Evolutionary conservation across 169 alveolate species (phyloP).

Genomic region (Plasmodium chabaudi): DNA sequence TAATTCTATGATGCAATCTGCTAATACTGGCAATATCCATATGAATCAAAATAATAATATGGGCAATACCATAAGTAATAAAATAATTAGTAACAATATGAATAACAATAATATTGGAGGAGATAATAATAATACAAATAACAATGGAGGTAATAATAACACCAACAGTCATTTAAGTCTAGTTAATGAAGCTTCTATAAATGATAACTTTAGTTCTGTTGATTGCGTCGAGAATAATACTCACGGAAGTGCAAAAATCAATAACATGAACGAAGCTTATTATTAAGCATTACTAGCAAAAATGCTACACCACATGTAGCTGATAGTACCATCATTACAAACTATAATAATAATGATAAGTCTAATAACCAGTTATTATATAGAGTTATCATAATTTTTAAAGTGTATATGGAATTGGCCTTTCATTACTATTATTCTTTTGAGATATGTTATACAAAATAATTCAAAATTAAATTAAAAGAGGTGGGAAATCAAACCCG

Average conservation of each 20-base stretch:
- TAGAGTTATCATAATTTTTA: background rate
- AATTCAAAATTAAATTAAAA: conserved; percentile 1
- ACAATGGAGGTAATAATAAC: background rate
- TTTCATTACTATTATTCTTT: background rate
- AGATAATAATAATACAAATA: background rate
- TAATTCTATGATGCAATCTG: conserved; percentile 8
- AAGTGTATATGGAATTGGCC: conserved; percentile 1
- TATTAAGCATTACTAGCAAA: no score
- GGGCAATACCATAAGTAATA: background rate
- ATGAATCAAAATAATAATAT: background rate
- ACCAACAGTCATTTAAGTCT: background rate
- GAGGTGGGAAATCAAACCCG: conserved; percentile 3
- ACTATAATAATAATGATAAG: background rate
- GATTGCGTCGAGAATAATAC: background rate
- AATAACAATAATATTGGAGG: background rate
- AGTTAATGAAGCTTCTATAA: background rate
- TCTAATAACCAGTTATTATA: background rate
- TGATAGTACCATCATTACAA: background rate
- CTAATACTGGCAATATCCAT: background rate
- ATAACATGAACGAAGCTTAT: background rate
- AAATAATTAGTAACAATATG: conserved; percentile 1
- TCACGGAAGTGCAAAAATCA: background rate
- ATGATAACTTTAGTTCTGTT: background rate
- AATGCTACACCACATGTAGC: no score
- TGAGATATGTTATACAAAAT: conserved; percentile 3